phyloP scores from a whole-genome alignment of 2,329 filamentous ascomycete genomes.

The Fusarium hainanense region DNA sequence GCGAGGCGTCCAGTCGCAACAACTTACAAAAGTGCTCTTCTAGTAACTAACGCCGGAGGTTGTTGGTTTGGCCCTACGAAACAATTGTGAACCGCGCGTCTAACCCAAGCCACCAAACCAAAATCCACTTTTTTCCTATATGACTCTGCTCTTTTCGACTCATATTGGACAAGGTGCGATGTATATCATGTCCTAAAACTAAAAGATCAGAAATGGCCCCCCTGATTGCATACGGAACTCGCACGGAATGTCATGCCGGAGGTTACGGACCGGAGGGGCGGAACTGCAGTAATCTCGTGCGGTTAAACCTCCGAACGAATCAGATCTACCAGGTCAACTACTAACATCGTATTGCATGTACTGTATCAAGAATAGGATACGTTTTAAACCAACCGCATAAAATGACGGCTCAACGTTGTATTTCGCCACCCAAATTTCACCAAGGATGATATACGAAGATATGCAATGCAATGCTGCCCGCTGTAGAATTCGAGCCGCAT shows the following conservation, averaged over 20 bases:
- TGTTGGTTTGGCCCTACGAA: not conserved
- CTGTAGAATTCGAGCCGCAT: constrained; percentile 33
- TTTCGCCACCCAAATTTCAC: constrained; percentile 32
- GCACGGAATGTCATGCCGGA: constrained; percentile 28
- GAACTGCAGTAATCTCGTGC: constrained; percentile 13
- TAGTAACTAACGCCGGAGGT: not conserved
- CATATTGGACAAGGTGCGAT: constrained; percentile 1
- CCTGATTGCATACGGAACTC: constrained; percentile 29
- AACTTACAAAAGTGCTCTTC: not conserved
- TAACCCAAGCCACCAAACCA: not conserved
- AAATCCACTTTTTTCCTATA: constrained; percentile 26
- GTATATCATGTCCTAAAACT: too few species aligned
- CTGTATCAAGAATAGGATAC: not conserved
- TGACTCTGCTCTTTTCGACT: too few species aligned
- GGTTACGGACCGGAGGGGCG: constrained; percentile 9
- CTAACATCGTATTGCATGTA: not conserved
- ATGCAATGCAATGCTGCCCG: not conserved
- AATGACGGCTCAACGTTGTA: constrained; percentile 30
- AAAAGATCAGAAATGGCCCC: too few species aligned
- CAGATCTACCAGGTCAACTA: not conserved
- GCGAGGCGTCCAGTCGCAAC: constrained; percentile 25
- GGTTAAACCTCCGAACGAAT: constrained; percentile 22
- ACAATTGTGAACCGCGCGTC: not conserved
- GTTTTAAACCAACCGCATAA: not conserved
- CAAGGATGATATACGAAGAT: not conserved